Evolutionary conservation across 257 asterid genomes (phyloP).

Genomic region (Solanum chmielewskii): DNA sequence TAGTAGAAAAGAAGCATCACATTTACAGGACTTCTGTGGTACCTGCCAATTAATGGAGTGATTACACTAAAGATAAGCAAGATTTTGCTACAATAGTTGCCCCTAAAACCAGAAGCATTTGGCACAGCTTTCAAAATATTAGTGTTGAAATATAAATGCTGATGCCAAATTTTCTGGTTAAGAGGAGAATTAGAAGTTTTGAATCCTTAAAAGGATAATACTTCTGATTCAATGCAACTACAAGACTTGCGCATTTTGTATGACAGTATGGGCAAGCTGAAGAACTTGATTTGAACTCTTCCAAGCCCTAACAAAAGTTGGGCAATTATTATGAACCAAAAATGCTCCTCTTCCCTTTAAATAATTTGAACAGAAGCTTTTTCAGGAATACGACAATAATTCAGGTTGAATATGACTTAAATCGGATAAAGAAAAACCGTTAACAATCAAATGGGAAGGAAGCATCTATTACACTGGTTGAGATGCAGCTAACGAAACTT

Average conservation of each 20-base stretch:
- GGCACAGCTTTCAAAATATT: neutral
- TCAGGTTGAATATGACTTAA: neutral
- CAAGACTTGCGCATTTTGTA: neutral
- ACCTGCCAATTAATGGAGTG: neutral
- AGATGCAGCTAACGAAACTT: slow-evolving; percentile 90
- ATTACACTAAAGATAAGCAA: neutral
- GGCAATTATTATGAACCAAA: neutral
- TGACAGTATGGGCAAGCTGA: neutral
- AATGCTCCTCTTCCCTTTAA: neutral
- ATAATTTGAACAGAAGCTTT: neutral
- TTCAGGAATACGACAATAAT: neutral
- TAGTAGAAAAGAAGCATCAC: neutral
- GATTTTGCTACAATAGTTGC: neutral
- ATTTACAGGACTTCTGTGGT: neutral
- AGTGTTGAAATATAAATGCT: neutral
- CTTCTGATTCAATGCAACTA: neutral
- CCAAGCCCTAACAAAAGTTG: neutral
- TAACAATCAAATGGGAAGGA: slow-evolving; percentile 32
- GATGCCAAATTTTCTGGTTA: neutral
- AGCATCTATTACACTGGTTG: slow-evolving; percentile 99
- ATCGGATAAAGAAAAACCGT: neutral
- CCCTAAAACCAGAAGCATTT: neutral
- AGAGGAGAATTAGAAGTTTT: neutral
- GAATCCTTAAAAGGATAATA: neutral
- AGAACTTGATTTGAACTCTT: neutral